Conservation (phyloP, 306 rosid species). For the Dicorynia guianensis region DNA sequence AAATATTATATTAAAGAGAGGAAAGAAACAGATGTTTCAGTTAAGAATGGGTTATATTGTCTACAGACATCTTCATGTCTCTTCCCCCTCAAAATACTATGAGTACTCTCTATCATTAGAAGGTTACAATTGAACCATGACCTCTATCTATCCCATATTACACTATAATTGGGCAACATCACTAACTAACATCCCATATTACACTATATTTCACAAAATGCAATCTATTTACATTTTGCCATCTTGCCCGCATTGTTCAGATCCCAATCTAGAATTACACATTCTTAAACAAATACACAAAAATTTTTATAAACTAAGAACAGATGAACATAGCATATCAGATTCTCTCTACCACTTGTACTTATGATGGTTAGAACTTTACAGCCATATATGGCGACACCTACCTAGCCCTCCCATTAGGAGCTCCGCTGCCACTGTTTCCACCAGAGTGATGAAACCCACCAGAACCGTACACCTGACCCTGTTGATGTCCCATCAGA, state of each 20-base stretch:
- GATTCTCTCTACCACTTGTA: too few relatives aligned
- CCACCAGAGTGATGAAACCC: conserved; percentile 55
- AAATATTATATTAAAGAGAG: background rate
- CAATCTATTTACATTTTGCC: too few relatives aligned
- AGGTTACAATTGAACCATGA: conserved; percentile 18
- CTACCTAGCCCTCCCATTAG: conserved; percentile 53
- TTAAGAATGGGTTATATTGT: background rate
- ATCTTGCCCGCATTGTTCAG: background rate
- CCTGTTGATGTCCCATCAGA: conserved; percentile 62
- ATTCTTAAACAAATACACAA: too few relatives aligned
- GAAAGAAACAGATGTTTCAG: background rate
- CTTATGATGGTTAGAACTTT: background rate
- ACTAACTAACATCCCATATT: too few relatives aligned
- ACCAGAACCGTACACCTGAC: conserved; percentile 56
- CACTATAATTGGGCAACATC: too few relatives aligned
- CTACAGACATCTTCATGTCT: background rate
- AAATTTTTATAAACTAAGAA: too few relatives aligned
- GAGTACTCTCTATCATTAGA: conserved; percentile 2
- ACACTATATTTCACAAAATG: too few relatives aligned
- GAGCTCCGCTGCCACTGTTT: conserved; percentile 28
- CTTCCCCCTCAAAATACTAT: conserved; percentile 30
- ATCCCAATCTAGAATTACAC: background rate
- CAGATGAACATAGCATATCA: too few relatives aligned
- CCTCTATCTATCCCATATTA: background rate
- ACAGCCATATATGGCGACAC: background rate